Percentiles rank a stretch among this genome's conserved stretches.
These are phyloP conservation scores for Microcyclospora pomicola DNA, from an alignment of 2,329 filamentous ascomycete species.

Conservation along the genomic window DNA sequence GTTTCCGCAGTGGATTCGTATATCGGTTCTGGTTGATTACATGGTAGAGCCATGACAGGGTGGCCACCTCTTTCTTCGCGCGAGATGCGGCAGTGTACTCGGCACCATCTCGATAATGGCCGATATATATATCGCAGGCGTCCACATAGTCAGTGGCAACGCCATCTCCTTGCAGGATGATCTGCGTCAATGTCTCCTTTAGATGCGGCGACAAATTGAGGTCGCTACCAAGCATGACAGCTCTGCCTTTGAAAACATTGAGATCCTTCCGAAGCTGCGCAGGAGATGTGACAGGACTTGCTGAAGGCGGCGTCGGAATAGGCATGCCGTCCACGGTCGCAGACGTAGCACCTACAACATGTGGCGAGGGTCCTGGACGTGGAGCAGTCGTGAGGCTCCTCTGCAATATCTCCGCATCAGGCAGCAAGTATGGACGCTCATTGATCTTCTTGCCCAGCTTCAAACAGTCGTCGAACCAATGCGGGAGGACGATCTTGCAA, in stretches of 20 bases:
- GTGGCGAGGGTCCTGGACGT: conserved; percentile 16
- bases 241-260: conserved; percentile 63
- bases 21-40: conserved; percentile 79
- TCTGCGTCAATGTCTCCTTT: conserved; percentile 49
- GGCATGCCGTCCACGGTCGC: conserved; percentile 8
- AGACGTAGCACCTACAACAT: conserved; percentile 52
- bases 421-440: conserved; percentile 72
- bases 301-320: conserved; percentile 21
- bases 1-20: conserved; percentile 67
- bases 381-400: conserved; percentile 7
- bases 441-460: conserved; percentile 84
- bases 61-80: conserved; percentile 71
- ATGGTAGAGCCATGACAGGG: conserved; percentile 85
- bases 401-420: conserved; percentile 67
- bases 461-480: conserved; percentile 97
- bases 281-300: conserved; percentile 11
- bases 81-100: conserved; percentile 68
- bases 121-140: conserved; percentile 70
- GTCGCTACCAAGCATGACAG: conserved; percentile 64
- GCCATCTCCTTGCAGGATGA: conserved; percentile 62
- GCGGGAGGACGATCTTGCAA: conserved; percentile 76
- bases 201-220: conserved; percentile 57
- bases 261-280: conserved; percentile 38
- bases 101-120: conserved; percentile 68
- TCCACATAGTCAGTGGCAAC: conserved; percentile 50